These are phyloP conservation scores for Clitocybe nebularis DNA, from an alignment of 1,284 basidiomycete genomes.

Conservation along the genomic window DNA sequence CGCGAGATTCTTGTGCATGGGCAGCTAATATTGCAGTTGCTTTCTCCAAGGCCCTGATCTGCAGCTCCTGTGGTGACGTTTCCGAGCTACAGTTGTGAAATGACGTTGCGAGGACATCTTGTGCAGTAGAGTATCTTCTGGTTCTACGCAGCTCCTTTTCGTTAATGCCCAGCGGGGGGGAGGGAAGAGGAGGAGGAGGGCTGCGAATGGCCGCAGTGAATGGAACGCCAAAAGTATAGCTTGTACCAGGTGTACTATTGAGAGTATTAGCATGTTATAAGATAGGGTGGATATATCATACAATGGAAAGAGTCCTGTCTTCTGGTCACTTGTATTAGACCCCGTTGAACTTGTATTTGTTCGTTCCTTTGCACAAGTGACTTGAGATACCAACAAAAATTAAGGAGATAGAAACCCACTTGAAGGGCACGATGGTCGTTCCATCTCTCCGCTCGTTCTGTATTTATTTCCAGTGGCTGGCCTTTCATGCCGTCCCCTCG, in stretches of 20 bases:
- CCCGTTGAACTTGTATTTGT: too few species aligned
- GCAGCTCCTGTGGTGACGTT: constrained; percentile 31
- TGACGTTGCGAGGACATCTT: constrained; percentile 22
- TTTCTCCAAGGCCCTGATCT: constrained; percentile 41
- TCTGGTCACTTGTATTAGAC: too few species aligned
- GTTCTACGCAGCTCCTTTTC: constrained; percentile 12
- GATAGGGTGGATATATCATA: too few species aligned
- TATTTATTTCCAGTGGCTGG: too few species aligned
- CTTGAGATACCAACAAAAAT: too few species aligned
- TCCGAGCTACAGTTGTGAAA: constrained; percentile 21
- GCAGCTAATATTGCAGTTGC: constrained; percentile 38
- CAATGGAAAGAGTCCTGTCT: too few species aligned
- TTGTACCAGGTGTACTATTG: not conserved
- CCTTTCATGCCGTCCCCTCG: too few species aligned
- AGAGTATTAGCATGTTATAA: too few species aligned
- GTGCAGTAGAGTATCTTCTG: constrained; percentile 26
- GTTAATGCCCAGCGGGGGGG: not conserved
- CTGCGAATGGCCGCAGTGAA: not conserved
- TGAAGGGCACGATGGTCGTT: too few species aligned
- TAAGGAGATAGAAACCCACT: too few species aligned
- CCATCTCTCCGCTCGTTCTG: too few species aligned
- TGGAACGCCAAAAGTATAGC: not conserved
- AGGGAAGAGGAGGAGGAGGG: not conserved
- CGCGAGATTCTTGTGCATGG: constrained; percentile 42
- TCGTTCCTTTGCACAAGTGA: too few species aligned